Percentiles rank a stretch among this genome's conserved stretches.
Evolutionary conservation across 2,329 filamentous ascomycete species (phyloP).

Genomic region (Tolypocladium album): DNA sequence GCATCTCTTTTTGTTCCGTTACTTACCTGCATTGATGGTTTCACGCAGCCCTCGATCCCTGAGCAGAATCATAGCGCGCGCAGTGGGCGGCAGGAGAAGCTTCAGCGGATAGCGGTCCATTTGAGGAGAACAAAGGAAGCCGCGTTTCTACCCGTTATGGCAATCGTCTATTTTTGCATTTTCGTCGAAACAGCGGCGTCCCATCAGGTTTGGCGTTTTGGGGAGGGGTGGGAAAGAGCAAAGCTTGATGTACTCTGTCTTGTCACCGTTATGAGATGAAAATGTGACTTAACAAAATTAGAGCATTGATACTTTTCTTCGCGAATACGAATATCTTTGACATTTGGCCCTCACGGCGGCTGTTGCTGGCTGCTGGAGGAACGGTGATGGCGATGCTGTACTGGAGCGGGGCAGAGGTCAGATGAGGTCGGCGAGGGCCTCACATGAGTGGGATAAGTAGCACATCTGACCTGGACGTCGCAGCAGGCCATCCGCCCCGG

Average conservation of each 20-base stretch:
- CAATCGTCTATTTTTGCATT: background rate
- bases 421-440: background rate
- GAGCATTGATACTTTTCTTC: constrained; percentile 5
- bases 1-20: background rate
- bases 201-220: constrained; percentile 19
- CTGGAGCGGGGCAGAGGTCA: background rate
- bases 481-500: background rate
- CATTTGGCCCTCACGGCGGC: background rate
- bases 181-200: constrained; percentile 12
- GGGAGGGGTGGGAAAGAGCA: constrained; percentile 17
- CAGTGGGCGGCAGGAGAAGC: background rate
- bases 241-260: constrained; percentile 17
- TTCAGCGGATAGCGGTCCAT: background rate
- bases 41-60: background rate
- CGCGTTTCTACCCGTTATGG: background rate
- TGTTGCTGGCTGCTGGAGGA: background rate
- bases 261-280: constrained; percentile 8
- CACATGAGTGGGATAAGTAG: background rate
- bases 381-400: background rate
- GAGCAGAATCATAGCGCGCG: background rate
- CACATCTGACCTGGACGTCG: background rate
- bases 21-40: background rate
- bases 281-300: constrained; percentile 8
- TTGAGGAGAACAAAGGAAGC: background rate
- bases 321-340: background rate